Conservation (phyloP, 257 asterid species). For the Oldenlandia corymbosa region DNA sequence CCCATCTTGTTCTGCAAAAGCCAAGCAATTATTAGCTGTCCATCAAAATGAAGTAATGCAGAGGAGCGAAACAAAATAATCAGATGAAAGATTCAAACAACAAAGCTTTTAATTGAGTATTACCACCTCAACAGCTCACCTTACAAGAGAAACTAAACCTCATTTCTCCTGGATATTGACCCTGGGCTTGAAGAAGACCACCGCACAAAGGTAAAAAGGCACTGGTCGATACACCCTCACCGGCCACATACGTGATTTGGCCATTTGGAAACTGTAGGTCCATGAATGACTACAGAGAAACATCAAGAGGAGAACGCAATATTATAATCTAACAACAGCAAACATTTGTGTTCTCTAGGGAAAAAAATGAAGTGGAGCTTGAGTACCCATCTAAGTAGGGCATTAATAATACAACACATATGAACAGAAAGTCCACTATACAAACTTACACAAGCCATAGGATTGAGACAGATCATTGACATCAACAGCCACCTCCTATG, state of each 20-base stretch:
- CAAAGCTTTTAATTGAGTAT: neutral
- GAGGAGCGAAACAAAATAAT: too few relatives aligned
- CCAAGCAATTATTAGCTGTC: constrained; percentile 5
- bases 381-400: neutral
- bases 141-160: constrained; percentile 93
- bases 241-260: constrained; percentile 82
- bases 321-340: neutral
- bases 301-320: neutral
- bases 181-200: constrained; percentile 95
- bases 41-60: neutral
- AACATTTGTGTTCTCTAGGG: neutral
- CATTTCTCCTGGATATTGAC: constrained; percentile 96
- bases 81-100: constrained; percentile 8
- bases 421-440: neutral
- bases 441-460: constrained; percentile 79
- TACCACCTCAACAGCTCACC: constrained; percentile 38
- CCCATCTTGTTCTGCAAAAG: constrained; percentile 78
- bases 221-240: constrained; percentile 91
- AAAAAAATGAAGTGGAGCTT: neutral
- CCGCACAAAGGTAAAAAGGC: constrained; percentile 82
- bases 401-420: neutral
- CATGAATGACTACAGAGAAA: constrained; percentile 75
- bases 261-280: constrained; percentile 98
- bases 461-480: constrained; percentile 97
- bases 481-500: constrained; percentile 95